These are phyloP conservation scores for Pseudogymnoascus sp. DNA, from an alignment of 2,329 filamentous ascomycete genomes.

Conservation along the genomic window DNA sequence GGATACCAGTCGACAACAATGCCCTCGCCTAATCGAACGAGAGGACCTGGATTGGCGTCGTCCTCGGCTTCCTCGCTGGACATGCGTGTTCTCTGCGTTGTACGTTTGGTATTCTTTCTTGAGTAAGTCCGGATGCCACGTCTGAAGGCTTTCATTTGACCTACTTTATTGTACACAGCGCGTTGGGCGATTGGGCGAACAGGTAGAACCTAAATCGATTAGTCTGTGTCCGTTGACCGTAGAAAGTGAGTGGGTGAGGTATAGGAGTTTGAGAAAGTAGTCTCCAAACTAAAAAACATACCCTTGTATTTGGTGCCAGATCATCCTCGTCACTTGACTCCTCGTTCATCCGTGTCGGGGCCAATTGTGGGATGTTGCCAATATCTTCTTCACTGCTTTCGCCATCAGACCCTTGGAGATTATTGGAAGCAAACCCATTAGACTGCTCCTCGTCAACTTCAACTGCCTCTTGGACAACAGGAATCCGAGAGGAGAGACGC, in stretches of 20 bases:
- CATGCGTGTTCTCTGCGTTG: slow-evolving; percentile 9
- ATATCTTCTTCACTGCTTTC: slow-evolving; percentile 40
- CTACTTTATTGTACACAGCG: slow-evolving; percentile 25
- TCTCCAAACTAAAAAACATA: slow-evolving; percentile 18
- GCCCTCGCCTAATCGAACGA: slow-evolving; percentile 74
- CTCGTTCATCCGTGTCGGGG: slow-evolving; percentile 48
- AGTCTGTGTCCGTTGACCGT: not conserved
- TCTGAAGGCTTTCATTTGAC: slow-evolving; percentile 24
- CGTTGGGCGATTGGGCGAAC: slow-evolving; percentile 23
- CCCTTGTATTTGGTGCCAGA: slow-evolving; percentile 13
- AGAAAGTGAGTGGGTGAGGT: not conserved
- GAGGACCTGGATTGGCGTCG: slow-evolving; percentile 44
- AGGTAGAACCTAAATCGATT: slow-evolving; percentile 24
- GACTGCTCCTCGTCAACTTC: slow-evolving; percentile 20
- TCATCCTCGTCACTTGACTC: slow-evolving; percentile 47
- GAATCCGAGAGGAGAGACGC: slow-evolving; percentile 40
- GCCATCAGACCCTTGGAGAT: slow-evolving; percentile 41
- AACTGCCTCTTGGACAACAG: slow-evolving; percentile 11
- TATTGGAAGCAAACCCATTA: slow-evolving; percentile 34
- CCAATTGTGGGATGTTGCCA: slow-evolving; percentile 15
- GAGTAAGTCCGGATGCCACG: slow-evolving; percentile 30
- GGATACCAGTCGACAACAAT: slow-evolving; percentile 81
- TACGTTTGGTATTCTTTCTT: slow-evolving; percentile 28
- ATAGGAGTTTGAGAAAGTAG: slow-evolving; percentile 2
- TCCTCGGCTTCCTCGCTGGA: slow-evolving; percentile 16